Percentiles rank a stretch among this genome's conserved stretches.
Evolutionary conservation across 768 basidiomycete genomes (phyloP).

Genomic region (Pulveroboletus frians): DNA sequence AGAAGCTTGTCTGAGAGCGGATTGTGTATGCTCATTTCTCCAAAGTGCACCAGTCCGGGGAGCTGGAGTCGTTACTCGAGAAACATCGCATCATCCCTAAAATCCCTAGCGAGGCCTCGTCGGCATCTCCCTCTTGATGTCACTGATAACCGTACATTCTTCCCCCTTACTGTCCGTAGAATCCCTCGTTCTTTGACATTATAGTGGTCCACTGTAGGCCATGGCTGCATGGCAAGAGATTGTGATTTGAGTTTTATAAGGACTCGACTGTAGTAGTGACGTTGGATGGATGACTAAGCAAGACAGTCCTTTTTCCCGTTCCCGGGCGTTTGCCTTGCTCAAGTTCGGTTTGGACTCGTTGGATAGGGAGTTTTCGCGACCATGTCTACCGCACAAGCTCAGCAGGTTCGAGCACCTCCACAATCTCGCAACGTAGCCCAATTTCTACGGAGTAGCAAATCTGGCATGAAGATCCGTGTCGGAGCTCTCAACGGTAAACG

Average conservation of each 20-base stretch:
- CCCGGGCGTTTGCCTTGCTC: neutral
- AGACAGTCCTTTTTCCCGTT: neutral
- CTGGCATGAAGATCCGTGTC: constrained; percentile 83
- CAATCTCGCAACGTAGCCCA: constrained; percentile 79
- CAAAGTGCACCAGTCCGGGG: constrained; percentile 93
- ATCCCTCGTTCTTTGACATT: neutral
- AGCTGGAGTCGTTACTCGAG: constrained; percentile 77
- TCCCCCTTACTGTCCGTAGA: neutral
- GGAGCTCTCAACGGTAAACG: constrained; percentile 94
- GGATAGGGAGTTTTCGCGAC: neutral
- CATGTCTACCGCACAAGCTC: constrained; percentile 49
- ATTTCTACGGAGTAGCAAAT: constrained; percentile 79
- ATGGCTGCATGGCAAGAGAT: neutral
- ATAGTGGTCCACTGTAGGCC: neutral
- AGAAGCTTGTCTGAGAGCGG: neutral
- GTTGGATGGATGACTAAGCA: constrained; percentile 12
- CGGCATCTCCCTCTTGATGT: constrained; percentile 2
- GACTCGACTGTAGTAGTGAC: too few species aligned
- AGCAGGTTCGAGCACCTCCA: constrained; percentile 73
- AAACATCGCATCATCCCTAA: constrained; percentile 62
- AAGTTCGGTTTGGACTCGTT: neutral
- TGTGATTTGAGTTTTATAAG: too few species aligned
- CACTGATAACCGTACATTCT: neutral
- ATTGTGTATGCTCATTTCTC: neutral
- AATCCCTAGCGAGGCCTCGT: neutral